A percentile compares a stretch with the other conserved stretches of the same genome.
Evolutionary conservation across 345 rosid genomes (phyloP).

Genomic region (Arabis alpina): DNA sequence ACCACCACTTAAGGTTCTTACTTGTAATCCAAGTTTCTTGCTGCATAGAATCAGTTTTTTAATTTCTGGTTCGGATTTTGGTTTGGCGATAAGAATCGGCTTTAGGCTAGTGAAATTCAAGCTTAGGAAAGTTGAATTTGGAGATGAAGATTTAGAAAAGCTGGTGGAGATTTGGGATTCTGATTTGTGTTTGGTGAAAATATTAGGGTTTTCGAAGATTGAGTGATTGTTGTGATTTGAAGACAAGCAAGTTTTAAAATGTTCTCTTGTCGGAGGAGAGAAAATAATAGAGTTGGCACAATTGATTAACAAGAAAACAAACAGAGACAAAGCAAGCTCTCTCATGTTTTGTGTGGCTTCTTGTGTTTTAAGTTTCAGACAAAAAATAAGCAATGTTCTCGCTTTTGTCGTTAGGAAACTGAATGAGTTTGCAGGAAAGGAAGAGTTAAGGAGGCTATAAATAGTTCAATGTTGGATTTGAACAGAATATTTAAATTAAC

Average conservation of each 20-base stretch:
- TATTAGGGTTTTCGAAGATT: conserved; percentile 1
- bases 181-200: neutral
- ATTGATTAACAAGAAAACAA: conserved; percentile 7
- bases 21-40: conserved; percentile 45
- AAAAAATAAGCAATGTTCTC: conserved; percentile 4
- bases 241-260: conserved; percentile 35
- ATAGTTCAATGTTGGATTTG: conserved; percentile 20
- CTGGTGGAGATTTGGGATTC: conserved; percentile 17
- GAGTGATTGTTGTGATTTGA: neutral
- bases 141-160: conserved; percentile 18
- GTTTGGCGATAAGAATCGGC: conserved; percentile 51
- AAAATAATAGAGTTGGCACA: conserved; percentile 4
- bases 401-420: conserved; percentile 27
- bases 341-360: conserved; percentile 19
- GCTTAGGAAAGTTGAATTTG: conserved; percentile 22
- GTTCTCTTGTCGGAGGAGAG: conserved; percentile 36
- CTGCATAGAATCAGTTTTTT: conserved; percentile 51
- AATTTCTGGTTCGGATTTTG: conserved; percentile 50
- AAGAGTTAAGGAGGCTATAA: conserved; percentile 23
- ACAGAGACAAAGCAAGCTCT: conserved; percentile 24
- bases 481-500: conserved; percentile 8
- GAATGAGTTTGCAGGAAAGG: conserved; percentile 32
- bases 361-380: conserved; percentile 37
- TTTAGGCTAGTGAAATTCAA: conserved; percentile 45
- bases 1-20: conserved; percentile 72